Evolutionary conservation across 345 rosid genomes (phyloP), one percentile per base, ranked within the genome.

Genomic region (Heritiera fomes): DNA sequence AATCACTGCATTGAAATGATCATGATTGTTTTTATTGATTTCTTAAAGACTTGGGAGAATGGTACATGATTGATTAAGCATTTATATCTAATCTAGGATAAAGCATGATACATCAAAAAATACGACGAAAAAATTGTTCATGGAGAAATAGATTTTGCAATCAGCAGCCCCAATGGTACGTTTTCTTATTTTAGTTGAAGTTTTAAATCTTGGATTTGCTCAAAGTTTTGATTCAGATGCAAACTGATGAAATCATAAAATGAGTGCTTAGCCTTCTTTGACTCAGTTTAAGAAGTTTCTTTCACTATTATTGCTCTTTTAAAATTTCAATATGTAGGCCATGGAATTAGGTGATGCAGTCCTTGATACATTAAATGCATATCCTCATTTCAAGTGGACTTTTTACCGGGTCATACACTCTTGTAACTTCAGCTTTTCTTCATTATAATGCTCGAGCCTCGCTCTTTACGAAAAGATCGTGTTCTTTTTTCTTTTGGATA

Each of bases 1-100:
- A 23, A 23, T 71, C 59, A 71, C 62, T 7, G 71, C 20, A 60
- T 81, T 75, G 41, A 56, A 72, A n/a, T 17, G 62, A 62, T 71
- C 55, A 8, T 30, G n/a, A 13, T 8, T 14, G 53, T 23, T 74
- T 45, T 17, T 4, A 41, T 0, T 45, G 2, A n/a, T 49, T 12
- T 11, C 14, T 15, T 14, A 15, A 63, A 52, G 56, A 5, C 15
- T 64, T 30, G 62, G 70, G 66, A 58, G 43, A 30, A 23, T 60
- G 0, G 30, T 61, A 28, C 14, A 34, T 7, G 49, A 17, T 56
- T 2, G 6, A 17, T 62, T 15, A 34, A 34, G 32, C 63, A 47
- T 18, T 34, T 8, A 8, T 60, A 15, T 53, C n/a, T 53, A 38
- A 23, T 23, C 28, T 23, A 23, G 28, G 28, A 23, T 23, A 23